phyloP scores from a whole-genome alignment of 345 rosid species.

The Hypericum perforatum region DNA sequence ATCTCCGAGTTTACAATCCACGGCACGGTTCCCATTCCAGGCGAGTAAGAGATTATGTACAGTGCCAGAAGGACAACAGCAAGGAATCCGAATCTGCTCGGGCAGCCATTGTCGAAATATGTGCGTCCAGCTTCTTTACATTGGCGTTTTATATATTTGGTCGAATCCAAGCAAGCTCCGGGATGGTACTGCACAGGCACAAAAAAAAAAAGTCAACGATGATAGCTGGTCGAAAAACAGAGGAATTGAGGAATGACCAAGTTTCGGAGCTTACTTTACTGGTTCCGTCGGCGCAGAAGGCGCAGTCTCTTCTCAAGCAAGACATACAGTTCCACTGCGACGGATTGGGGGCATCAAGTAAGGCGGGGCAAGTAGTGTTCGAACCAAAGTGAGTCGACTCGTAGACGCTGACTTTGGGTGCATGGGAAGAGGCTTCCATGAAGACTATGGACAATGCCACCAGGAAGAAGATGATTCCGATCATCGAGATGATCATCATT shows the following conservation, averaged over 20 bases:
- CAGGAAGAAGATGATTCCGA: slow-evolving; percentile 54
- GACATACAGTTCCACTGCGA: slow-evolving; percentile 54
- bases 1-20: slow-evolving; percentile 96
- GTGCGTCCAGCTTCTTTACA: slow-evolving; percentile 33
- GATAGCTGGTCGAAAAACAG: neutral
- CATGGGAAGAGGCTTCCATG: slow-evolving; percentile 40
- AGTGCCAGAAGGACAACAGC: slow-evolving; percentile 53
- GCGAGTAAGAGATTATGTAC: slow-evolving; percentile 65
- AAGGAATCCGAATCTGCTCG: slow-evolving; percentile 62
- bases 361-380: slow-evolving; percentile 55
- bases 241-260: neutral
- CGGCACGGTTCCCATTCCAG: slow-evolving; percentile 86
- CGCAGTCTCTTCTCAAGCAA: slow-evolving; percentile 52
- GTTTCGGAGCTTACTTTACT: slow-evolving; percentile 22
- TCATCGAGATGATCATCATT: slow-evolving; percentile 70
- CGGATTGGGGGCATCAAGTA: slow-evolving; percentile 14
- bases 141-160: slow-evolving; percentile 13
- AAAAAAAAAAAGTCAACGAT: too few relatives aligned
- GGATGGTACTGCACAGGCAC: slow-evolving; percentile 40
- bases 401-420: slow-evolving; percentile 27
- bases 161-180: slow-evolving; percentile 55
- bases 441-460: slow-evolving; percentile 43
- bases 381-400: slow-evolving; percentile 38
- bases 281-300: slow-evolving; percentile 37
- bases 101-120: slow-evolving; percentile 62